Evolutionary conservation across 768 basidiomycete genomes (phyloP), one percentile per base, ranked within the genome.

Genomic region (Phlebiopsis flavidoalba): DNA sequence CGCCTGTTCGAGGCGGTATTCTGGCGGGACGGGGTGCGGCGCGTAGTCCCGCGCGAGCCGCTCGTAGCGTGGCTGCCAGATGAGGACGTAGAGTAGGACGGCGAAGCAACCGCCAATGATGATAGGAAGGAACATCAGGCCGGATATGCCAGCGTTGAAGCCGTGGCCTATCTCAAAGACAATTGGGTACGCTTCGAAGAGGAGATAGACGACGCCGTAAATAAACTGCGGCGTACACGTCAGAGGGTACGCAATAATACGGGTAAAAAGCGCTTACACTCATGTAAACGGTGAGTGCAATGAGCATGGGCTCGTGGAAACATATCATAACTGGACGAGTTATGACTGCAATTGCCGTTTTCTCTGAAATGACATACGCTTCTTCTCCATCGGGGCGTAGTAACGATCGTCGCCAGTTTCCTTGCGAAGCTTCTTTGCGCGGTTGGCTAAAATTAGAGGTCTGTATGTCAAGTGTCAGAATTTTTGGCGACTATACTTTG

Each of bases 161-260:
- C 77, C 65, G 57, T 87, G 83, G 0, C 78, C 81, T 49, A 77
- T 56, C 3, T 75, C 78, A 65, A 84, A 89, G 37, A 87, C 81
- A 56, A 87, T 78, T 0, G 86, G 86, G 66, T 83, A 86, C 1
- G 85, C 86, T 64, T 83, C 80, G 60, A 87, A 85, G 6, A 85
- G 73, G 33, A 86, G 71, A 70, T 86, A 87, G 3, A 86, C 70
- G 59, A 82, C 82, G 7, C 85, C 84, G 63, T 84, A 88, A 37
- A 87, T 75, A 63, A 88, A 86, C 80, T 83, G 60, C 36, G 46
- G 43, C 22, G 26, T 75, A 63, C 87, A 86, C 81, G 83, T 60
- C 33, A n/a, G 21, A 19, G 37, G 24, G 2, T 40, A 36, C 6
- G n/a, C 37, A 11, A 54, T n/a, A 6, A 45, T 43, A 37, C 2